Base-by-base conservation (phyloP, 495 filamentous ascomycete genomes). In the Tuber microsphaerosporum region DNA sequence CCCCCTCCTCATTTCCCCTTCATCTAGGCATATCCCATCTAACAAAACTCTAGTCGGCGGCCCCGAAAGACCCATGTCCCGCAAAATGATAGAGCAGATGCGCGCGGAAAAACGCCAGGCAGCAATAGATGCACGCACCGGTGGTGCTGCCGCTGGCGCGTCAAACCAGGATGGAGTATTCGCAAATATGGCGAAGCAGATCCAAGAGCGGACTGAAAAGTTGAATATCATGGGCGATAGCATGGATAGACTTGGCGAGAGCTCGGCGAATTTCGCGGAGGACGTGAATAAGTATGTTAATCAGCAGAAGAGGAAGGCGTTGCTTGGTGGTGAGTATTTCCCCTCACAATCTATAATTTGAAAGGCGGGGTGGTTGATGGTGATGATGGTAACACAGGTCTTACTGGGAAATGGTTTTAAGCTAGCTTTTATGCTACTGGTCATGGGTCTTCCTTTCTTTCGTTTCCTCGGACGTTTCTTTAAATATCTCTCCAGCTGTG, bases 201-300 rank as follows among this genome's bases (percentile, higher is more conserved):
- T 98, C 44, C 92, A 94, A 78, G 94, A 99, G 82, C 86, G 95
- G 46, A 97, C 94, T 4, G 93, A 97, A 84, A 92, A 90, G 78
- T 84, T 99, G 71, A 91, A 89, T 70, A 86, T 96, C 39, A 89
- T 92, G 82, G 92, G 92, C 17, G 96, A 99, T 83, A 89, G 86
- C 19, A 92, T 97, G 90, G 90, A 94, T 74, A 88, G 88, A 51
- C 83, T 97, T 73, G 90, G 94, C 81, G 89, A 93, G 77, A 90
- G 90, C 70, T 95, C 91, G 80, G 88, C 89, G 74, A 91, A 88
- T 70, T 98, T 93, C 88, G 91, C 92, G 20, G 89, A 92, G 39
- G 94, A 97, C 80, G 93, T 97, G 74, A 89, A 88, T 80, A 97
- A 97, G 81, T 97, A 88, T 84, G 91, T 97, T 20, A 87, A 85